Evolutionary conservation across 2,329 filamentous ascomycete species (phyloP), one percentile per base, ranked within the genome.

Genomic region (Exophiala bonariae): DNA sequence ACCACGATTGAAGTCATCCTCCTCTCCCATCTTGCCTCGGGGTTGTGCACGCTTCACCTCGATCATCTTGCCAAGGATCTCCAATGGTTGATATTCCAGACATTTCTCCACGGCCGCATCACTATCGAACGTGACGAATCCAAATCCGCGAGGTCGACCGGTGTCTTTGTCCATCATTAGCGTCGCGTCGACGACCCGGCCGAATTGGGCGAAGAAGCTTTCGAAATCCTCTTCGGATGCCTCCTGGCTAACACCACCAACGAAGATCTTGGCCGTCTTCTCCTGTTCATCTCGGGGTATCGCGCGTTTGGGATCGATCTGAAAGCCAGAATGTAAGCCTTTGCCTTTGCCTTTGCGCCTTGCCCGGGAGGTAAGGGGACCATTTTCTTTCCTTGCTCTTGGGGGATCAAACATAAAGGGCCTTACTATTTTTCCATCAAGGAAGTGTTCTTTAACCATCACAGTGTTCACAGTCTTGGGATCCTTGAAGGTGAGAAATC

Each of bases 121-220:
- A 58, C 86, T 95, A 70, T 99, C 93, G 60, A 99, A 99, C 0
- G 93, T 99, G 43, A 99, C 93, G 67, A 99, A 99, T 11, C 93
- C 93, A 63, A 99, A 99, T 2, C 93, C 93, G 63, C 93, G 81
- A 2, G 93, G 93, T 32, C 93, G 83, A n/a, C 93, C 93, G 1
- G 93, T 99, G 67, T 99, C 93, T 71, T 99, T 99, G 68, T 99
- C 93, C 84, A 99, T 99, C 93, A 99, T 99, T 2, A 99, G 82
- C 0, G 93, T 99, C 2, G 93, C 93, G 70, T 99, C 93, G 31
- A 99, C 86, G 16, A 99, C 93, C 52, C 92, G 85, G 20, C 93
- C 93, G 61, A 97, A 99, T 63, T 96, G 89, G 63, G 87, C 89
- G 72, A 99, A 99, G 71, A 96, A 99, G 50, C 93, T 86, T 64